These are phyloP conservation scores for Rosa chinensis DNA, from an alignment of 306 rosid genomes.

Conservation along the genomic window DNA sequence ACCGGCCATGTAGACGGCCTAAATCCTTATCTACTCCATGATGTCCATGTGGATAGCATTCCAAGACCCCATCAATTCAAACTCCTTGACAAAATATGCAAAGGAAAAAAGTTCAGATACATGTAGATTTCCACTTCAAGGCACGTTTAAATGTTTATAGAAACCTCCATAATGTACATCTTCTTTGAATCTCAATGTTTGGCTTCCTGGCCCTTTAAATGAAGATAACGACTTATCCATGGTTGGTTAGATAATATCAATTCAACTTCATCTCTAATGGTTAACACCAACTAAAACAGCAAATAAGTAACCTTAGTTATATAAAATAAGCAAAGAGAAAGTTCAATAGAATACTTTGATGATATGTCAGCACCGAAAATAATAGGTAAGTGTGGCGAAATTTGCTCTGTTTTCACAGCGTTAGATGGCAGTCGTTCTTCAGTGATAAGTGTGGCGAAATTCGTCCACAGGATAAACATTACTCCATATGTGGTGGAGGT, in stretches of 20 bases:
- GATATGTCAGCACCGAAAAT: too few species aligned
- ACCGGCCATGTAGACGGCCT: too few species aligned
- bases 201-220: background rate
- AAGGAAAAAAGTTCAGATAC: background rate
- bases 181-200: background rate
- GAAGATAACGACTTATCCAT: background rate
- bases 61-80: background rate
- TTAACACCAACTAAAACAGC: too few species aligned
- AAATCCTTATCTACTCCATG: background rate
- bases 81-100: background rate
- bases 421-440: too few species aligned
- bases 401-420: background rate
- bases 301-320: too few species aligned
- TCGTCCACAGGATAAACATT: background rate
- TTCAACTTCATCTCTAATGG: background rate
- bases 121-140: background rate
- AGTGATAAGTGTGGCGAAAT: too few species aligned
- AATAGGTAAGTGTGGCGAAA: too few species aligned
- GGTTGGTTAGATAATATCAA: background rate
- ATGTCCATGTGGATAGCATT: background rate
- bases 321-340: too few species aligned
- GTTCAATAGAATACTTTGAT: too few species aligned
- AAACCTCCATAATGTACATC: too few species aligned
- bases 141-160: too few species aligned
- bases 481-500: background rate